Base-by-base conservation (phyloP, 2,329 filamentous ascomycete genomes). In the Penicillium sp. region DNA sequence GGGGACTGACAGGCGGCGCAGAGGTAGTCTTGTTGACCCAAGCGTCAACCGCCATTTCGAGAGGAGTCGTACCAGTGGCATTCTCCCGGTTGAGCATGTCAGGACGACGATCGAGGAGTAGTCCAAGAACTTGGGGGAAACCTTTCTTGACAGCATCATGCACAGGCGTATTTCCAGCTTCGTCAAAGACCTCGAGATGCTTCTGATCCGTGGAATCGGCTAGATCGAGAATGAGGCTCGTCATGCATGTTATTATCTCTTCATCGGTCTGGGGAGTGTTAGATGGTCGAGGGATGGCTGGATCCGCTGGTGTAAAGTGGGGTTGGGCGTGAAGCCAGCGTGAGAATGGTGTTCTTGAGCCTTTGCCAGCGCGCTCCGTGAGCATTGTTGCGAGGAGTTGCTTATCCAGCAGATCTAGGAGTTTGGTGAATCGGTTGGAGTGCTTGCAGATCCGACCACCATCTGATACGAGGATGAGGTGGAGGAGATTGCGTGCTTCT, bases 41-140 rank as follows among this genome's bases (percentile, higher is more conserved):
- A 7, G 49, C 49, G 31, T 61, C 59, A 6, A 58, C 58, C 2
- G 62, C 63, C 29, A 68, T 53, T 17, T 93, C 87, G 26, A 77
- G 74, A 0, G 87, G 84, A 0, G 87, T 93, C 15, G 79, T 77
- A 2, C 88, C 88, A 0, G 85, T 85, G 0, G 85, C 80, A 57
- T 90, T 90, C 64, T 93, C 88, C 21, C 82, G 78, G 57, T 79
- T 76, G 0, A 88, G 69, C 2, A 89, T 72, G 24, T 75, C 72
- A 0, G 83, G 79, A 17, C 78, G 74, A 56, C 71, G 71, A 9
- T 77, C 69, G 10, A 89, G 67, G 35, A 70, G 61, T 10, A 58
- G 15, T 15, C 60, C 49, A 3, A 86, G 82, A 26, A 87, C 74
- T 57, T 81, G 71, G 13, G 76, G 74, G 1, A 83, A 69, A 33